Conservation (phyloP, 23 red algal genomes). For the Gracilariopsis chorda region DNA sequence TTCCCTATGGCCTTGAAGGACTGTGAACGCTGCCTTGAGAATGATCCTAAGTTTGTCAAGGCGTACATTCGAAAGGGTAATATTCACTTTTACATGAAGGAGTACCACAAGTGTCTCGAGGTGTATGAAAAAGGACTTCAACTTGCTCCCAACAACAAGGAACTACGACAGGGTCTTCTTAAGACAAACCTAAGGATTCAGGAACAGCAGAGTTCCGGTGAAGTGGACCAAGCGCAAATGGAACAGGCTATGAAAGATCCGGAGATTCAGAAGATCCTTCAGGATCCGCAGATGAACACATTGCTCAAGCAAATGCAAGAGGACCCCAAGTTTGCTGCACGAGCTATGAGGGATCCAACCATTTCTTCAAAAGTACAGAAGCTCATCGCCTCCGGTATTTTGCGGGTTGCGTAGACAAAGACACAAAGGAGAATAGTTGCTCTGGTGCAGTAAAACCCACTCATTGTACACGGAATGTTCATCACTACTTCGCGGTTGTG, state of each 20-base stretch:
- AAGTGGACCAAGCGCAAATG: conserved; percentile 83
- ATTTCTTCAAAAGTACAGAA: conserved; percentile 86
- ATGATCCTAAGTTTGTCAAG: conserved; percentile 87
- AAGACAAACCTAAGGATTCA: conserved; percentile 80
- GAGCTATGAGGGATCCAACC: conserved; percentile 82
- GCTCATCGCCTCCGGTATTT: conserved; percentile 91
- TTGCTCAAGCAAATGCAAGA: conserved; percentile 83
- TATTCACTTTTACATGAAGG: conserved; percentile 98
- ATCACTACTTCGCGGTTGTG: too few relatives aligned
- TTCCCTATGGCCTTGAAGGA: conserved; percentile 96
- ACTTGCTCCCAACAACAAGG: conserved; percentile 85
- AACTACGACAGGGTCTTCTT: conserved; percentile 81
- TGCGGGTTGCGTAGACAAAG: conserved; percentile 85
- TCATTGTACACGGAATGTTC: too few relatives aligned
- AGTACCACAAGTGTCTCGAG: conserved; percentile 95
- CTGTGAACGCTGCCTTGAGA: conserved; percentile 81
- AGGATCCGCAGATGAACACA: conserved; percentile 83
- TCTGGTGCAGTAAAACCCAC: too few relatives aligned
- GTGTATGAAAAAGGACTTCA: conserved; percentile 94
- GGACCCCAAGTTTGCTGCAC: conserved; percentile 68
- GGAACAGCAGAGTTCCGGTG: conserved; percentile 74
- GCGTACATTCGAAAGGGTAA: conserved; percentile 95
- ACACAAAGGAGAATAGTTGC: too few relatives aligned
- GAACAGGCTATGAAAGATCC: conserved; percentile 96
- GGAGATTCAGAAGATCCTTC: conserved; percentile 97